Evolutionary conservation across 495 filamentous ascomycete species (phyloP).

Genomic region (Hyaloscypha hepaticicola): DNA sequence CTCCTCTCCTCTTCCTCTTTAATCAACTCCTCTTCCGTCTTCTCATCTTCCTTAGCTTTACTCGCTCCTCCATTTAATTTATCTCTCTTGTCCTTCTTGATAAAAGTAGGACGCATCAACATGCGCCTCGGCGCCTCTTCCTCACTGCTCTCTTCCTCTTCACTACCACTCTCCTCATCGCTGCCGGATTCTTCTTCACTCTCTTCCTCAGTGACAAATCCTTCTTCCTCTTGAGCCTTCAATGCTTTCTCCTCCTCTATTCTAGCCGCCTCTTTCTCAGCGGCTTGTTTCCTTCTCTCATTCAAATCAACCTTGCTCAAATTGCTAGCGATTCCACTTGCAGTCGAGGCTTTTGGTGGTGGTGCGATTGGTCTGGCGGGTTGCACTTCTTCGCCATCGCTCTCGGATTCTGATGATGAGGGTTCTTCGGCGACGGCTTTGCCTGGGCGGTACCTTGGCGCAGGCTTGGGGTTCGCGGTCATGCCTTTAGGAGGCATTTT

Average conservation of each 20-base stretch:
- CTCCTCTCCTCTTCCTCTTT: conserved; percentile 62
- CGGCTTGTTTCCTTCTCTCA: conserved; percentile 45
- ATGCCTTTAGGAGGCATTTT: conserved; percentile 87
- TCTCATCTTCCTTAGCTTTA: conserved; percentile 33
- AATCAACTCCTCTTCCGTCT: conserved; percentile 44
- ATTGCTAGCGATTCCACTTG: conserved; percentile 55
- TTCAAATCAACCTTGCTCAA: conserved; percentile 67
- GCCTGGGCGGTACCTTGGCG: conserved; percentile 81
- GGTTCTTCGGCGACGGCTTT: conserved; percentile 70
- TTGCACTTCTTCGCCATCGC: conserved; percentile 48
- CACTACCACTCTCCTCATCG: conserved; percentile 40
- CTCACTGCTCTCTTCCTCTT: conserved; percentile 60
- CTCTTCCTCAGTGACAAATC: conserved; percentile 62
- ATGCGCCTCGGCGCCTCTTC: conserved; percentile 74
- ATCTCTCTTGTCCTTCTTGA: conserved; percentile 75
- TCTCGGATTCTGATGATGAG: conserved; percentile 64
- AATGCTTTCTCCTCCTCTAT: conserved; percentile 43
- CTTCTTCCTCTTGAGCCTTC: conserved; percentile 60
- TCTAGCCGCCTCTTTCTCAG: conserved; percentile 48
- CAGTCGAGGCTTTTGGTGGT: conserved; percentile 57
- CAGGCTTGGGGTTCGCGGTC: conserved; percentile 87
- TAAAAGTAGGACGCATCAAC: conserved; percentile 86
- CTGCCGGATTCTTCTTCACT: conserved; percentile 46
- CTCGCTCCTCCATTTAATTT: conserved; percentile 14
- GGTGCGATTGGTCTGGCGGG: conserved; percentile 46